phyloP scores from a whole-genome alignment of 1,284 basidiomycete species.

The Irpex sp. region DNA sequence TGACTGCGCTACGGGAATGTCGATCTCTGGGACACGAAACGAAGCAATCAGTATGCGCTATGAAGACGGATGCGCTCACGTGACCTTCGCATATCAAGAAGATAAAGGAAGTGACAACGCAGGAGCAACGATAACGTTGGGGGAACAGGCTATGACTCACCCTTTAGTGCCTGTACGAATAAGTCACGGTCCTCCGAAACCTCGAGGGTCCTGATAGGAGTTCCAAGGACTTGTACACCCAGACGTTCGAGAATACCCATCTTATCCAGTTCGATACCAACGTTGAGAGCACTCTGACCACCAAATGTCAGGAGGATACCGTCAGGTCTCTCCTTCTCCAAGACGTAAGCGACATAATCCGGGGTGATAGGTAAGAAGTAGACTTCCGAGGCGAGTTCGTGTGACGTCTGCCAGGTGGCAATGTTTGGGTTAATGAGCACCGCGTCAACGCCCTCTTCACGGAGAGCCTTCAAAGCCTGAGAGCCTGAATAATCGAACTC shows the following conservation, averaged over 20 bases:
- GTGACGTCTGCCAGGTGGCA: constrained; percentile 95
- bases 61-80: constrained; percentile 1
- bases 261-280: constrained; percentile 94
- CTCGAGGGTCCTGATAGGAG: constrained; percentile 91
- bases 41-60: constrained; percentile 2
- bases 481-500: constrained; percentile 99
- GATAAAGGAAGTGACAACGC: constrained; percentile 1
- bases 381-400: constrained; percentile 93
- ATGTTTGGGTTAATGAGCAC: constrained; percentile 98
- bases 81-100: constrained; percentile 1
- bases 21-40: constrained; percentile 66
- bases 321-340: constrained; percentile 98
- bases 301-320: constrained; percentile 98
- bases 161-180: constrained; percentile 95
- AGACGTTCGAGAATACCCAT: constrained; percentile 97
- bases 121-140: background rate
- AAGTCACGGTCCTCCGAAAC: constrained; percentile 97
- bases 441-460: constrained; percentile 92
- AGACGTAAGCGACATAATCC: constrained; percentile 97
- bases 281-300: constrained; percentile 96
- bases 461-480: constrained; percentile 96
- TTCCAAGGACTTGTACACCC: constrained; percentile 93
- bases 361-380: constrained; percentile 97
- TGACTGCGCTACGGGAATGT: constrained; percentile 95
- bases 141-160: constrained; percentile 34